Conservation (phyloP, 192 early-diverging fungal genomes). For the Mortierella antarctica region DNA sequence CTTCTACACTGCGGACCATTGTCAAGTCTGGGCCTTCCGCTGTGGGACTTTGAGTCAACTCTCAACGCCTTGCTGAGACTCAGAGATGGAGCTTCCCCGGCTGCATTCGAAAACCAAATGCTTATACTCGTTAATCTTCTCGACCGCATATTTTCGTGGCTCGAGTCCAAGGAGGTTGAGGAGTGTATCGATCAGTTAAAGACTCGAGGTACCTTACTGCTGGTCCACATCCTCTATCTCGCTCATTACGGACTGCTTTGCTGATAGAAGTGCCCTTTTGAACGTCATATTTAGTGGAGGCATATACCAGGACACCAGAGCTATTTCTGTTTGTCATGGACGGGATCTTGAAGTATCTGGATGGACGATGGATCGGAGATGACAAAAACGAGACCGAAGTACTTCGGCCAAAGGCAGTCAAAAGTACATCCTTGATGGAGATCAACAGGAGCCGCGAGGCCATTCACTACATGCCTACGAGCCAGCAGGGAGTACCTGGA, state of each 20-base stretch:
- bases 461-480: conserved; percentile 25
- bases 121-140: conserved; percentile 33
- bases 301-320: conserved; percentile 30
- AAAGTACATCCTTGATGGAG: conserved; percentile 21
- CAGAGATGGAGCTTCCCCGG: conserved; percentile 15
- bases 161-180: conserved; percentile 9
- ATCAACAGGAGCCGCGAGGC: conserved; percentile 33
- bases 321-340: conserved; percentile 24
- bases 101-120: conserved; percentile 30
- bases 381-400: conserved; percentile 6
- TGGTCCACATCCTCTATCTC: neutral
- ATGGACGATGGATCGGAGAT: conserved; percentile 37
- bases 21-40: neutral
- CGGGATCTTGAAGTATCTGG: conserved; percentile 24
- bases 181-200: conserved; percentile 34
- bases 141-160: conserved; percentile 43
- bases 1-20: conserved; percentile 45
- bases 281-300: conserved; percentile 5
- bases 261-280: neutral
- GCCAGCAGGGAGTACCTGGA: conserved; percentile 8
- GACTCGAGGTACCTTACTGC: conserved; percentile 13
- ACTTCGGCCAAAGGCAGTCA: neutral
- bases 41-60: conserved; percentile 34
- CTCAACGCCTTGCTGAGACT: conserved; percentile 27
- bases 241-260: no score